Evolutionary conservation across 768 basidiomycete species (phyloP).

Genomic region (Suillus placidus): DNA sequence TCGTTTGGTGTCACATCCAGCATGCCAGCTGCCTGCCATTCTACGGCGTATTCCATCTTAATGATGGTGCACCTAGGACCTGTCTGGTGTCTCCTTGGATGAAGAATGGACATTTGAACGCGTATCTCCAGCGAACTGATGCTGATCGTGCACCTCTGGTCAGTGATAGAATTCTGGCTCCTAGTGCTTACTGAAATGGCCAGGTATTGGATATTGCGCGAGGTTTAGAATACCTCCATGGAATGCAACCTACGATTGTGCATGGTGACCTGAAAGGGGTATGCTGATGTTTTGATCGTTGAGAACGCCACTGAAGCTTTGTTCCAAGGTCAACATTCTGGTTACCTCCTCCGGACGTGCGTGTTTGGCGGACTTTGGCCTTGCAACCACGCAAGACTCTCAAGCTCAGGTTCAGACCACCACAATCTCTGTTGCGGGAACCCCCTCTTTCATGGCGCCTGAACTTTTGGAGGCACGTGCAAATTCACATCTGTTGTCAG

Average conservation of each 20-base stretch:
- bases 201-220: conserved; percentile 42
- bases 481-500: conserved; percentile 14
- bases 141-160: conserved; percentile 38
- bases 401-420: conserved; percentile 20
- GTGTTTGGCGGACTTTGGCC: conserved; percentile 38
- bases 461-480: conserved; percentile 24
- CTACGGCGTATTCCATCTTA: conserved; percentile 26
- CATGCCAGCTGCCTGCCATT: conserved; percentile 34
- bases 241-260: conserved; percentile 40
- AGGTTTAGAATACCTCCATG: conserved; percentile 43
- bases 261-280: conserved; percentile 50
- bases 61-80: conserved; percentile 17
- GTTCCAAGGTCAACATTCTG: conserved; percentile 31
- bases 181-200: conserved; percentile 7
- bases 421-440: conserved; percentile 21
- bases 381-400: conserved; percentile 23
- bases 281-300: conserved; percentile 13
- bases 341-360: conserved; percentile 27
- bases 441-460: conserved; percentile 31
- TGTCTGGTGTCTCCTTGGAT: conserved; percentile 31
- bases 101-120: conserved; percentile 32
- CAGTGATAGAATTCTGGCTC: conserved; percentile 11
- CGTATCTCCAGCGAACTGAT: conserved; percentile 30
- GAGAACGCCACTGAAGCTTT: background rate
- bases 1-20: conserved; percentile 34